A percentile compares a stretch with the other conserved stretches of the same genome.
phyloP scores from a whole-genome alignment of 306 rosid species.

The Chamaecrista fasciculata region DNA sequence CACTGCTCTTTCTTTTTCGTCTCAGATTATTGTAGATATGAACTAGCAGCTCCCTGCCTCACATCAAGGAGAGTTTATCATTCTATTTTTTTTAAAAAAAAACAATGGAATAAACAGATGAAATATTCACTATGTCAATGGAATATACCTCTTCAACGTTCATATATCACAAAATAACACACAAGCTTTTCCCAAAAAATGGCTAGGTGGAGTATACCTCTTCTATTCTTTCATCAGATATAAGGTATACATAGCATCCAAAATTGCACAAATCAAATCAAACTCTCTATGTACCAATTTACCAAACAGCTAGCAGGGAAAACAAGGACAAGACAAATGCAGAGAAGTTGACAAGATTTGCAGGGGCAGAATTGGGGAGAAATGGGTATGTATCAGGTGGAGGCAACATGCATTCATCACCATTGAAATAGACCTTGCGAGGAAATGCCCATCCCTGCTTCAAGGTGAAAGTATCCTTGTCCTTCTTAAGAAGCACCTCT shows the following conservation, averaged over 20 bases:
- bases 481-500: conserved; percentile 75
- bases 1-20: background rate
- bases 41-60: background rate
- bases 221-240: conserved; percentile 9
- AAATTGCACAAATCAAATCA: conserved; percentile 31
- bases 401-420: conserved; percentile 91
- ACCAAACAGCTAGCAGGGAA: conserved; percentile 51
- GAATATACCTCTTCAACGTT: conserved; percentile 29
- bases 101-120: background rate
- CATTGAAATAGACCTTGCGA: conserved; percentile 79
- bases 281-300: conserved; percentile 27
- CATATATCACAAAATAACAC: conserved; percentile 8
- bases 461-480: conserved; percentile 71
- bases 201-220: conserved; percentile 5
- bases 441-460: conserved; percentile 98
- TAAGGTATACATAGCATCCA: conserved; percentile 34
- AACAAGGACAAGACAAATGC: conserved; percentile 39
- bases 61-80: background rate
- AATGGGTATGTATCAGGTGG: conserved; percentile 86
- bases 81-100: background rate
- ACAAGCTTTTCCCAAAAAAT: conserved; percentile 28
- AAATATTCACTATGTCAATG: conserved; percentile 7
- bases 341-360: conserved; percentile 31
- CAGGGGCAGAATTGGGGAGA: conserved; percentile 66
- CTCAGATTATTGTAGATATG: background rate